Evolutionary conservation across 306 rosid genomes (phyloP), one percentile per base, ranked within the genome.

Genomic region (Chamaecrista fasciculata): DNA sequence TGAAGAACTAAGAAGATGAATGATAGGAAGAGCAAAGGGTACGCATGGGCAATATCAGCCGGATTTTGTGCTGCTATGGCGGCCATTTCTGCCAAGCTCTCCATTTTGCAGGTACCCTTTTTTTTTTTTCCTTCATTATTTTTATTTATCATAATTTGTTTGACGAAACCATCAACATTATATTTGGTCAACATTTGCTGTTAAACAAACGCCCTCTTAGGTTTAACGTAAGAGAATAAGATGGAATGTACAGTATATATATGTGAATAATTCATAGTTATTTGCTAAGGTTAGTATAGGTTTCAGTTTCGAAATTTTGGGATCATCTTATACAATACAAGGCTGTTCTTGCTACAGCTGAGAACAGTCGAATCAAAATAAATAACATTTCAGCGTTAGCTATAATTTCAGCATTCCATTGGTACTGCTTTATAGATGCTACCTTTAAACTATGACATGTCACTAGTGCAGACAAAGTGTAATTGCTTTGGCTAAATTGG

Each of bases 1-100:
- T 19, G 11, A 12, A 57, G 46, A 60, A 60, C 29, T 19, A 20
- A 36, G 40, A 19, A 60, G 29, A 65, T 65, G 70, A 28, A 46
- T 11, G 57, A 33, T 46, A 1, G 6, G 28, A 65, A 6, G 57
- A 67, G 62, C 37, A 67, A 49, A 24, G 93, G 93, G 8, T 80
- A 84, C 56, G 76, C 50, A 3, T 87, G 86, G 89, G 92, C 92
- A 11, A 26, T 84, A 49, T 67, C 84, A 20, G 92, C 87, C 16
- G 92, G 87, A 33, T 37, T 84, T 25, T 82, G 70, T 31, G 92
- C 89, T 61, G 89, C 87, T 62, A 76, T 85, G 5, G 86, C 86
- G 29, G 89, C 92, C 72, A 63, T 87, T 69, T 78, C 87, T 46
- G 87, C 89, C 0, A 87, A 87, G 87, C 70, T 78, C 23, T 66